Base-by-base conservation (phyloP, 2,329 filamentous ascomycete species). In the Ophiostoma sp. region DNA sequence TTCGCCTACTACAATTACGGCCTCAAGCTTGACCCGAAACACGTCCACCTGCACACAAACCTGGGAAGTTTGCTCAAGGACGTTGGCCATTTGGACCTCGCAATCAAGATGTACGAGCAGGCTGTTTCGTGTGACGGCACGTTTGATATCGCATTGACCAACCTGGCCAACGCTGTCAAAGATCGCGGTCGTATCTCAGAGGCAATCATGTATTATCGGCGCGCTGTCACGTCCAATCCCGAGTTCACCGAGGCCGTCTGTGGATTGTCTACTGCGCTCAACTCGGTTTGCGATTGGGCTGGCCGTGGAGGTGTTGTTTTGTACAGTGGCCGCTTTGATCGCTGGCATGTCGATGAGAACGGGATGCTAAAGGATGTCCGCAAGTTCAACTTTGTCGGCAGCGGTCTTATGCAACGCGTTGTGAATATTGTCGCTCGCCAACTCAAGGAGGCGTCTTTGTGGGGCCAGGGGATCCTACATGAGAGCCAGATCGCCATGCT, bases 241-340 rank as follows among this genome's bases (percentile, higher is more conserved):
- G 91, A 96, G 44, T 99, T 99, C 80, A 93, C 95, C 0, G 95
- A 99, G 80, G 95, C 95, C 7, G 94, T 99, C 0, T 99, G 95
- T 78, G 95, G 95, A 8, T 85, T 99, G 68, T 94, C 93, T 1
- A 98, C 96, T 71, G 94, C 95, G 1, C 83, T 99, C 68, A 98
- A 97, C 77, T 98, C 95, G 7, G 94, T 99, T 6, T 99, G 95
- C 77, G 91, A 94, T 76, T 99, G 95, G 95, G 86, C 87, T 76
- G 93, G 93, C 39, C 88, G 95, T 73, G 95, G 95, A 72, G 95
- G 95, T 1, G 90, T 96, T 65, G 84, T 92, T 35, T 85, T 92
- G n/a, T 85, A 89, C 69, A 83, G 83, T 68, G 92, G 91, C 10
- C 87, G 84, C 74, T 88, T 90, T 73, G 95, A 99, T 78, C 88